These are phyloP conservation scores for Symbiodinium natans DNA, from an alignment of 73 alveolate species.

Conservation along the genomic window DNA sequence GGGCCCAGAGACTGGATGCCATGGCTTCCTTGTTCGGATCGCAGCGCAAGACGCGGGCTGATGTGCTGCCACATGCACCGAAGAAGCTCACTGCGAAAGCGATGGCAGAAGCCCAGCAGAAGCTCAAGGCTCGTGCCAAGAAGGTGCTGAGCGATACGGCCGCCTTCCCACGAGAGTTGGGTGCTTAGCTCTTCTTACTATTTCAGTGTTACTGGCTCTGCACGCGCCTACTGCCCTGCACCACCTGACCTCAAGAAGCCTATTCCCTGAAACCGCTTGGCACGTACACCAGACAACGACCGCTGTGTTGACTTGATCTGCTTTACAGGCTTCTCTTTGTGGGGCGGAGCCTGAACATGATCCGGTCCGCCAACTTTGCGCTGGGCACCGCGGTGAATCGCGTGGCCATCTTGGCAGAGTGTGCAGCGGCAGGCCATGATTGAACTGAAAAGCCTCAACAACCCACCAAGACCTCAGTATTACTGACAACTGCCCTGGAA, in stretches of 20 bases:
- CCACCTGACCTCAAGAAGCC: too few relatives aligned
- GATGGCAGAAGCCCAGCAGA: conserved; percentile 10
- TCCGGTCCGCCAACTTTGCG: conserved; percentile 89
- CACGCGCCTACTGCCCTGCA: too few relatives aligned
- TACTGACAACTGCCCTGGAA: too few relatives aligned
- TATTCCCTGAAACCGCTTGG: too few relatives aligned
- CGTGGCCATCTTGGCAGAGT: conserved; percentile 81
- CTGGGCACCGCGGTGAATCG: conserved; percentile 84
- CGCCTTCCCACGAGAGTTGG: conserved; percentile 66
- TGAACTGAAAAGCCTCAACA: too few relatives aligned
- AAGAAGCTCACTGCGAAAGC: not conserved
- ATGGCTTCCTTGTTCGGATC: conserved; percentile 37
- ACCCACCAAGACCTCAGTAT: too few relatives aligned
- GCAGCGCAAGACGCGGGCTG: not conserved
- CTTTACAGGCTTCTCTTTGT: conserved; percentile 64
- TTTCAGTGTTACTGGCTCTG: too few relatives aligned
- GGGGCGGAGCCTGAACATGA: conserved; percentile 83
- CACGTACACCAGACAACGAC: too few relatives aligned
- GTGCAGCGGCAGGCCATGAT: conserved; percentile 60
- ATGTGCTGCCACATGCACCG: conserved; percentile 5
- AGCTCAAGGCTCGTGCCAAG: conserved; percentile 70
- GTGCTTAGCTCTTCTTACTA: not conserved
- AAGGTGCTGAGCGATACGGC: conserved; percentile 67
- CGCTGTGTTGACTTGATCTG: too few relatives aligned
- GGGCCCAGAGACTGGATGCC: conserved; percentile 24